Evolutionary conservation across 1,284 basidiomycete genomes (phyloP).

Genomic region (Amylostereum areolatum): DNA sequence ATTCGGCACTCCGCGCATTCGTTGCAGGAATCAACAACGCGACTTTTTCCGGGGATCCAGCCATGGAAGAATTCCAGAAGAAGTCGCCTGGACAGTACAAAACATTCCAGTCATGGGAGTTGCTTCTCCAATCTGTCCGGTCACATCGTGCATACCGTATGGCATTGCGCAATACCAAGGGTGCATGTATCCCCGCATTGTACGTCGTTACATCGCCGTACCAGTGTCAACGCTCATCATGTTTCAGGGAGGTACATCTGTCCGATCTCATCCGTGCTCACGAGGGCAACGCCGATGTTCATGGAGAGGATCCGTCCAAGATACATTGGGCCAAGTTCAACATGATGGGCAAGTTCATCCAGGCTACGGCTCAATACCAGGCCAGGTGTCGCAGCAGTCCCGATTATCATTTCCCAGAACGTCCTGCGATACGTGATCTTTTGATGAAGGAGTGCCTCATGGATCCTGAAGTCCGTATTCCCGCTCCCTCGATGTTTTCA

Average conservation of each 20-base stretch:
- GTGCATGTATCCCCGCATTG: slow-evolving; percentile 77
- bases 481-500: background rate
- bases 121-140: slow-evolving; percentile 63
- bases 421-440: slow-evolving; percentile 43
- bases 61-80: slow-evolving; percentile 60
- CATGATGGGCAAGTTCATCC: slow-evolving; percentile 76
- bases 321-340: slow-evolving; percentile 86
- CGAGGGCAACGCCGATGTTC: slow-evolving; percentile 67
- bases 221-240: slow-evolving; percentile 4
- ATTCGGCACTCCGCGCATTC: slow-evolving; percentile 74
- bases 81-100: slow-evolving; percentile 62
- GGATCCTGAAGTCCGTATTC: slow-evolving; percentile 50
- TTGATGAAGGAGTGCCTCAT: slow-evolving; percentile 50
- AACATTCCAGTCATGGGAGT: slow-evolving; percentile 69
- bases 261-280: slow-evolving; percentile 74
- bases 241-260: slow-evolving; percentile 72
- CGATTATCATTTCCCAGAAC: slow-evolving; percentile 54
- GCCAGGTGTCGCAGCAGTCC: slow-evolving; percentile 54
- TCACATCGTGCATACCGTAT: slow-evolving; percentile 76
- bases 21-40: slow-evolving; percentile 79
- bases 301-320: slow-evolving; percentile 50
- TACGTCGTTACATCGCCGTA: slow-evolving; percentile 28
- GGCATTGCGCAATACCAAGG: slow-evolving; percentile 73
- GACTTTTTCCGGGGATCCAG: slow-evolving; percentile 62
- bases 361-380: slow-evolving; percentile 64